A percentile compares a stretch with the other conserved stretches of the same genome.
Evolutionary conservation across 768 basidiomycete species (phyloP).

Genomic region (Hygrocybe coccinea): DNA sequence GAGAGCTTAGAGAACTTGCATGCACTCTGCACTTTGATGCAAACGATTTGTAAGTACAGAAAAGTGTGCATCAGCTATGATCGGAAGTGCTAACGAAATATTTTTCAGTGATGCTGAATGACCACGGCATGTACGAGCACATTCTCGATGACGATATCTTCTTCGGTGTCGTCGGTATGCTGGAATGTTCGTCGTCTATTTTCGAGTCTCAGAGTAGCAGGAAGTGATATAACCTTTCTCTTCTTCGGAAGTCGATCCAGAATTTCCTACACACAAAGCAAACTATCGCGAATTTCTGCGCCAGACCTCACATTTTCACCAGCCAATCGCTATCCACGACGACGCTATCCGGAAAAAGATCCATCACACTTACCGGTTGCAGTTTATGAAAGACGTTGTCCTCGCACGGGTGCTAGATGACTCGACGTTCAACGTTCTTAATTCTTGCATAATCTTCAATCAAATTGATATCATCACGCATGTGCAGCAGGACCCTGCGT

Average conservation of each 20-base stretch:
- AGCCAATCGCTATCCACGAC: conserved; percentile 83
- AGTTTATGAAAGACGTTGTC: conserved; percentile 97
- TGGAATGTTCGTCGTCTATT: conserved; percentile 74
- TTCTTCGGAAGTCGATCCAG: conserved; percentile 75
- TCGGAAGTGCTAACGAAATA: conserved; percentile 7
- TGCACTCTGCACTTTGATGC: conserved; percentile 86
- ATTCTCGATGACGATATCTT: conserved; percentile 91
- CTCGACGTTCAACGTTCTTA: conserved; percentile 93
- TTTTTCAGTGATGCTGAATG: conserved; percentile 81
- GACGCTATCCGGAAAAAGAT: conserved; percentile 75
- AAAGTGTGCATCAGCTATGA: conserved; percentile 3
- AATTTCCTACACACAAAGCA: conserved; percentile 94
- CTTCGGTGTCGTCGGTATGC: conserved; percentile 89
- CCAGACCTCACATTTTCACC: conserved; percentile 77
- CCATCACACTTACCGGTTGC: conserved; percentile 94
- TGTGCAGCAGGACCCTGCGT: conserved; percentile 70
- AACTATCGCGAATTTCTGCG: conserved; percentile 93
- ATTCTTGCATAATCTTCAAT: conserved; percentile 97
- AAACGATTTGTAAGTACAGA: conserved; percentile 74
- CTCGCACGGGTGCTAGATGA: conserved; percentile 93
- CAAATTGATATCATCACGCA: conserved; percentile 96
- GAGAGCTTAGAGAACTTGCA: conserved; percentile 89
- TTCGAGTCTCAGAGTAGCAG: background rate
- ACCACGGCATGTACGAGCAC: conserved; percentile 91
- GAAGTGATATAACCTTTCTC: background rate